phyloP scores from a whole-genome alignment of 192 early-diverging fungal genomes.

The Nowakowskiella sp. region DNA sequence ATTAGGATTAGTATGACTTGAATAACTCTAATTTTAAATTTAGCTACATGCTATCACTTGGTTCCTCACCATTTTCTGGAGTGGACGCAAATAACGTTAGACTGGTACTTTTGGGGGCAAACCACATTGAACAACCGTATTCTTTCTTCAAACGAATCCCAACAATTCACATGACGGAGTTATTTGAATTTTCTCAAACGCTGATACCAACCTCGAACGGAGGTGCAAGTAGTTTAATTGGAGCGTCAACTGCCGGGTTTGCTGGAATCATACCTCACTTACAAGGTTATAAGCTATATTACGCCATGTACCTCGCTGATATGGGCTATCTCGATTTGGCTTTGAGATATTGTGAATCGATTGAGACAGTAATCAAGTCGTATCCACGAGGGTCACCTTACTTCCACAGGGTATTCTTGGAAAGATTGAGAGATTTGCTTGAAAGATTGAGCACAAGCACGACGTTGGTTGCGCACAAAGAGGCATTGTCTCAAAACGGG shows the following conservation, averaged over 20 bases:
- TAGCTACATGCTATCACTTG: slow-evolving; percentile 58
- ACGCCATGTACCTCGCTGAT: slow-evolving; percentile 77
- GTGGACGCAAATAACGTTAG: slow-evolving; percentile 52
- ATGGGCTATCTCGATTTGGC: slow-evolving; percentile 67
- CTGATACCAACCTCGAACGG: too few relatives aligned
- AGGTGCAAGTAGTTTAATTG: too few relatives aligned
- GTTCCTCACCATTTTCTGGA: slow-evolving; percentile 54
- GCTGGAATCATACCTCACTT: slow-evolving; percentile 70
- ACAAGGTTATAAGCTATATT: slow-evolving; percentile 78
- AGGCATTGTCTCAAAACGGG: neutral
- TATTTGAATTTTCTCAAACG: slow-evolving; percentile 70
- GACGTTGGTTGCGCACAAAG: slow-evolving; percentile 22
- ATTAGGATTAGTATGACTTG: slow-evolving; percentile 11
- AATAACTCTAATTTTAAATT: slow-evolving; percentile 6
- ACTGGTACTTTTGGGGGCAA: slow-evolving; percentile 60
- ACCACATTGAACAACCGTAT: slow-evolving; percentile 24
- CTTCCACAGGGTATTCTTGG: slow-evolving; percentile 62
- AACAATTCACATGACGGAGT: slow-evolving; percentile 69
- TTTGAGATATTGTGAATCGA: slow-evolving; percentile 65
- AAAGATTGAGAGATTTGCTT: slow-evolving; percentile 63
- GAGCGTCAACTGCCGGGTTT: slow-evolving; percentile 25
- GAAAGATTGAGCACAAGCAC: slow-evolving; percentile 42
- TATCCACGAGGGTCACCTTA: slow-evolving; percentile 73
- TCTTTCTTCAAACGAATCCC: slow-evolving; percentile 47
- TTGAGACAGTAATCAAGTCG: slow-evolving; percentile 62